Evolutionary conservation across 768 basidiomycete species (phyloP).

Genomic region (Mycena vitilis): DNA sequence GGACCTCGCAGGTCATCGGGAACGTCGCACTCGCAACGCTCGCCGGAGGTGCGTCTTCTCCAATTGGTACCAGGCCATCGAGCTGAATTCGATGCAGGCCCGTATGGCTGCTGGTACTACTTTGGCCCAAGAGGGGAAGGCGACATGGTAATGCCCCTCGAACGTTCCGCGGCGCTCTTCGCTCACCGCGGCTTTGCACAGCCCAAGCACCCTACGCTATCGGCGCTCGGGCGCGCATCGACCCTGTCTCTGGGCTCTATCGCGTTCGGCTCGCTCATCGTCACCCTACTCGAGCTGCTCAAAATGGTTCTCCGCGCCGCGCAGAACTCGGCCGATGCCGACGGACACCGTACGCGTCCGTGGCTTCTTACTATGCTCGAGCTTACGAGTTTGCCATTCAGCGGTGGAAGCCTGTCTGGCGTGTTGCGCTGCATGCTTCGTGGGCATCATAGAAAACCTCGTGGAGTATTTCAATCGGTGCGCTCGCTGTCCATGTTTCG

Average conservation of each 20-base stretch:
- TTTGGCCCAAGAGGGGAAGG: constrained; percentile 79
- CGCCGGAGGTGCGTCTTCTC: constrained; percentile 71
- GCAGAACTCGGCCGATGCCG: constrained; percentile 68
- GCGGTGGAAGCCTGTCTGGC: constrained; percentile 81
- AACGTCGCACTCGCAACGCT: constrained; percentile 85
- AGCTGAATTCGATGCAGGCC: constrained; percentile 3
- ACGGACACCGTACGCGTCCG: constrained; percentile 70
- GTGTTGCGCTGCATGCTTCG: constrained; percentile 82
- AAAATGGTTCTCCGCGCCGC: constrained; percentile 68
- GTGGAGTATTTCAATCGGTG: constrained; percentile 86
- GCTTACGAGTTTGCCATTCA: constrained; percentile 40
- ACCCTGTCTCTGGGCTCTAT: constrained; percentile 87
- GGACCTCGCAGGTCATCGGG: constrained; percentile 85
- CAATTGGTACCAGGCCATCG: neutral
- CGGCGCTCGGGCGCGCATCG: constrained; percentile 79
- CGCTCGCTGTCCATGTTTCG: constrained; percentile 19
- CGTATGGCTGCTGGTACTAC: constrained; percentile 74
- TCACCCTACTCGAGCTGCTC: constrained; percentile 80
- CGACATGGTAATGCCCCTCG: constrained; percentile 61
- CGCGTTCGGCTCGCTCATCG: constrained; percentile 86
- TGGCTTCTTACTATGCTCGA: neutral
- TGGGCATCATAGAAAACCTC: constrained; percentile 75
- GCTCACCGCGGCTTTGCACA: constrained; percentile 39
- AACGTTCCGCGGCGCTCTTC: neutral
- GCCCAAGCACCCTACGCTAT: constrained; percentile 78